Percentiles rank a stretch among this genome's conserved stretches.
Evolutionary conservation across 352 stramenopile genomes (phyloP).

Genomic region (Globisporangium paddicum): DNA sequence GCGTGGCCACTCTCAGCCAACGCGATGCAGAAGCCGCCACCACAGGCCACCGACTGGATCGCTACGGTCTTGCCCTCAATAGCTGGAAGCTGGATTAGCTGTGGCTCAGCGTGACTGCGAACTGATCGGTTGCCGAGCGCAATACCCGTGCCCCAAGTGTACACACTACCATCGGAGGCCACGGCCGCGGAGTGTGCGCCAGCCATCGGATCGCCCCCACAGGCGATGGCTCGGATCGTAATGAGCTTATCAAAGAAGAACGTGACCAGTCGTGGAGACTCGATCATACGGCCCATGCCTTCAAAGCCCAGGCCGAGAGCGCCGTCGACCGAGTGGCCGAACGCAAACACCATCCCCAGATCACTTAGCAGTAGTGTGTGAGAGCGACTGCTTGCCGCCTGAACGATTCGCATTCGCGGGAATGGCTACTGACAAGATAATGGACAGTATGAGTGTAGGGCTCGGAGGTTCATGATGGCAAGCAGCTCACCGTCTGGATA

Average conservation of each 20-base stretch:
- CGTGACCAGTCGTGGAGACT: slow-evolving; percentile 30
- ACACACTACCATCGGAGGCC: slow-evolving; percentile 46
- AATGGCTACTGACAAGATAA: slow-evolving; percentile 26
- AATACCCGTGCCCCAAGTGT: slow-evolving; percentile 70
- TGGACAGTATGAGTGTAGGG: neutral
- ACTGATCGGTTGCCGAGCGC: slow-evolving; percentile 40
- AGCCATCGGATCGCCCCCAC: slow-evolving; percentile 46
- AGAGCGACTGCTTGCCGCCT: slow-evolving; percentile 50
- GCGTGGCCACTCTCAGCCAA: slow-evolving; percentile 46
- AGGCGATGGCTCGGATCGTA: slow-evolving; percentile 33
- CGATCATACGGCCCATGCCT: slow-evolving; percentile 2
- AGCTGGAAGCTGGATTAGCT: slow-evolving; percentile 23
- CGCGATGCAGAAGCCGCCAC: slow-evolving; percentile 78
- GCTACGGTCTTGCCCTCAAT: neutral
- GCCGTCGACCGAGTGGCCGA: slow-evolving; percentile 42
- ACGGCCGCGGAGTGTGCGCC: slow-evolving; percentile 71
- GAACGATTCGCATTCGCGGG: slow-evolving; percentile 50
- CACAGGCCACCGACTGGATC: slow-evolving; percentile 44
- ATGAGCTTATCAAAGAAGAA: slow-evolving; percentile 54
- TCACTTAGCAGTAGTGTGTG: slow-evolving; percentile 66
- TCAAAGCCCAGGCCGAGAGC: slow-evolving; percentile 36
- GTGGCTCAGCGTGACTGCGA: slow-evolving; percentile 30
- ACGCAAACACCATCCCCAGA: slow-evolving; percentile 58
- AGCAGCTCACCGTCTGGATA: slow-evolving; percentile 25
- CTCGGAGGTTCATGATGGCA: neutral